Conservation (phyloP, 805 yeast genomes). For the Sugiyamaella smithiae region DNA sequence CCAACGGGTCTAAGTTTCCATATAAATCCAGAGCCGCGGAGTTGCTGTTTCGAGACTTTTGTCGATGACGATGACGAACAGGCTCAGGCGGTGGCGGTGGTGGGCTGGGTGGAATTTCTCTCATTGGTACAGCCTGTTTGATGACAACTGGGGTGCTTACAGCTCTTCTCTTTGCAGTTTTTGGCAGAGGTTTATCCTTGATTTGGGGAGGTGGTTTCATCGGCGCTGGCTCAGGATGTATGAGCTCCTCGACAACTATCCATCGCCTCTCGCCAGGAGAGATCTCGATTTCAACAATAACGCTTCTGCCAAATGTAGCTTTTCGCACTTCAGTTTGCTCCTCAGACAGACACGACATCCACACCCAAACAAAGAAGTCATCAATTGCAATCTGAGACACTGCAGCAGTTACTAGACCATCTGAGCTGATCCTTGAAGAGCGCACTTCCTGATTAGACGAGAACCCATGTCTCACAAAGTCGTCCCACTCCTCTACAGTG, state of each 20-base stretch:
- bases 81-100: slow-evolving; percentile 11
- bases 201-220: slow-evolving; percentile 10
- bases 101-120: slow-evolving; percentile 7
- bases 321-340: slow-evolving; percentile 68
- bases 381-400: slow-evolving; percentile 68
- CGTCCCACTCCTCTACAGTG: slow-evolving; percentile 15
- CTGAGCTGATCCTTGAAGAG: slow-evolving; percentile 16
- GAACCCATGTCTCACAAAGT: slow-evolving; percentile 16
- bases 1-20: slow-evolving; percentile 14
- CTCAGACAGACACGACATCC: slow-evolving; percentile 73
- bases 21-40: neutral
- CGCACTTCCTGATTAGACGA: slow-evolving; percentile 5
- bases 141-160: slow-evolving; percentile 13
- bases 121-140: slow-evolving; percentile 1
- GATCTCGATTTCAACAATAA: slow-evolving; percentile 76
- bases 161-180: slow-evolving; percentile 6
- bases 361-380: slow-evolving; percentile 89
- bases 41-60: neutral
- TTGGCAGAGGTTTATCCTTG: slow-evolving; percentile 15
- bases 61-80: neutral
- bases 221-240: slow-evolving; percentile 25
- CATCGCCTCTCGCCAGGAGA: slow-evolving; percentile 55
- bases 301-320: slow-evolving; percentile 72
- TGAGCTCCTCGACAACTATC: slow-evolving; percentile 32
- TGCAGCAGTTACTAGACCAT: slow-evolving; percentile 38